Evolutionary conservation across 2,329 filamentous ascomycete species (phyloP), one percentile per base, ranked within the genome.

Genomic region (Cladosporium oxysporum): DNA sequence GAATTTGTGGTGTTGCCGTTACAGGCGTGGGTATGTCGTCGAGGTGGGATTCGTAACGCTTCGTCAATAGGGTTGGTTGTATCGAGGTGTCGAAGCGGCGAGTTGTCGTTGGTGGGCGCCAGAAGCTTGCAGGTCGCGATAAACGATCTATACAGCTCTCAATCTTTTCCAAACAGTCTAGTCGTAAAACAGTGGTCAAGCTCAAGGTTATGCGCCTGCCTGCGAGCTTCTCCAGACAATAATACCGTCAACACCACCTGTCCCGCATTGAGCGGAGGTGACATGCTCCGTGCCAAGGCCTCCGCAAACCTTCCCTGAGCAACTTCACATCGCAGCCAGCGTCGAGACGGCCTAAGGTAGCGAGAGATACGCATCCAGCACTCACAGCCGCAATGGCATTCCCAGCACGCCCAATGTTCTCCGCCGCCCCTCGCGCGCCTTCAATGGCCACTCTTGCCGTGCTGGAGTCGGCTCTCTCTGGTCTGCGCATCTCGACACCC

Each of bases 401-500:
- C 29, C 23, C 60, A 26, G 50, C 61, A 23, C 61, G 61, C 50
- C 28, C 61, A n/a, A 63, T 63, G 26, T 61, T 59, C 41, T 31
- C 44, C 18, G 29, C 31, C 47, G 29, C 58, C 5, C 47, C 58
- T 18, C 65, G 67, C 47, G 73, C 70, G 68, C 72, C 74, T n/a
- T 75, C 74, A 33, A 66, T 69, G 52, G 71, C 70, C 23, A 69
- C 71, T 26, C 63, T 76, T 12, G 65, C 70, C 2, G 62, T 69
- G n/a, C 69, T 77, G 57, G 72, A 74, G 33, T 73, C 70, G 7
- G 74, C 74, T 1, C 70, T 78, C 18, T 72, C 72, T 21, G 68
- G 66, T 37, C 69, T 78, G 63, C 72, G 74, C 50, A 70, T 77
- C 63, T 71, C 74, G 16, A 62, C 66, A 41, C 64, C 65, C 23